These are phyloP conservation scores for Heliophila coronopifolia DNA, from an alignment of 441 rosid species.

Conservation along the genomic window DNA sequence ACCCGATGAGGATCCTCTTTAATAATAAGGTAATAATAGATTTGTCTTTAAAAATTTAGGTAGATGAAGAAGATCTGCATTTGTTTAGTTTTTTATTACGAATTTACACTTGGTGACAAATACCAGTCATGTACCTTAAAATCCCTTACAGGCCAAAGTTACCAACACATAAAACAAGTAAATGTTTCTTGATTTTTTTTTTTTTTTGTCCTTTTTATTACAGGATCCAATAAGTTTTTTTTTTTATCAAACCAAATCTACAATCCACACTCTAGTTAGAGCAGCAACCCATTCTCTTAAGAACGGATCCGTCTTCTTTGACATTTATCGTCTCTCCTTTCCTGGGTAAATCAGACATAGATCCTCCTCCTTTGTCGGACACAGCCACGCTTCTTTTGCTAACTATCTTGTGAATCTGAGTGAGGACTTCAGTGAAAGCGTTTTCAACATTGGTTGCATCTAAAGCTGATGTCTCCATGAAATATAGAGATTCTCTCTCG, in stretches of 20 bases:
- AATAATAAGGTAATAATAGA: too few relatives aligned
- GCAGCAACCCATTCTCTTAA: conserved; percentile 39
- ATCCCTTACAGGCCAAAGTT: conserved; percentile 12
- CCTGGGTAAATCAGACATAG: conserved; percentile 21
- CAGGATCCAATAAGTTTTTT: conserved; percentile 1
- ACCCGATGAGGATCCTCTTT: too few relatives aligned
- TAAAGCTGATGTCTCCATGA: conserved; percentile 42
- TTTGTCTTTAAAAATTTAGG: too few relatives aligned
- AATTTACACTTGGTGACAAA: conserved; percentile 5
- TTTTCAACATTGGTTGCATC: conserved; percentile 33
- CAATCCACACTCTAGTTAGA: conserved; percentile 29
- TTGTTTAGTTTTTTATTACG: conserved; percentile 2
- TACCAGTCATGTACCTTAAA: conserved; percentile 8
- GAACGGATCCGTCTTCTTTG: conserved; percentile 31
- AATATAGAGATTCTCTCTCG: conserved; percentile 32
- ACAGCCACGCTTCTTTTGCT: conserved; percentile 33
- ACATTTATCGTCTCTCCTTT: conserved; percentile 36
- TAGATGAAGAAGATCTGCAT: conserved; percentile 1
- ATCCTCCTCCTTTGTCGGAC: conserved; percentile 21
- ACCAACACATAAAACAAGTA: conserved; percentile 1
- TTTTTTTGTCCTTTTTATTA: not conserved
- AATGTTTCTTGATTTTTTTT: conserved; percentile 7
- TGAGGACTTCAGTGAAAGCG: conserved; percentile 31
- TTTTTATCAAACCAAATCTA: conserved; percentile 12
- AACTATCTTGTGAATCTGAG: conserved; percentile 34